Conservation (phyloP, 441 rosid species). For the Flueggea neowawraea region DNA sequence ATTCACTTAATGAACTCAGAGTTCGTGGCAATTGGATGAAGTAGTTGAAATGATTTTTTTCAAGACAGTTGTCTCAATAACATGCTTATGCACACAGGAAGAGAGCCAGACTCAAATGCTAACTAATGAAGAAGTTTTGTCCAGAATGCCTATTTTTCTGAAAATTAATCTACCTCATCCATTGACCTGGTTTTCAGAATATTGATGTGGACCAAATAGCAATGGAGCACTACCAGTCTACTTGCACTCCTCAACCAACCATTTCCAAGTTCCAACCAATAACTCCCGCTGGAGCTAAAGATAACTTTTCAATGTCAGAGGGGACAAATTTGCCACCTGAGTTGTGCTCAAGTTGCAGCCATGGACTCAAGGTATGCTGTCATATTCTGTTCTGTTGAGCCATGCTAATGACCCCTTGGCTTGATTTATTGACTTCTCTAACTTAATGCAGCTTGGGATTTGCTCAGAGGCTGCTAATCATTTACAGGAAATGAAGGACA, state of each 20-base stretch:
- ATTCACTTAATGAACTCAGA: not conserved
- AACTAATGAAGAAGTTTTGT: not conserved
- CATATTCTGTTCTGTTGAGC: constrained; percentile 7
- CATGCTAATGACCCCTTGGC: constrained; percentile 14
- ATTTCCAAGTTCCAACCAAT: constrained; percentile 49
- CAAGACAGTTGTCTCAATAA: no score
- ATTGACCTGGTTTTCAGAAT: constrained; percentile 45
- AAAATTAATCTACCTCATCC: not conserved
- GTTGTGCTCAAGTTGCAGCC: constrained; percentile 65
- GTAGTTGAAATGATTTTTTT: no score
- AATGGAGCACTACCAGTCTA: constrained; percentile 81
- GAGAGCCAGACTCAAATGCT: no score
- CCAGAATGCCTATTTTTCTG: constrained; percentile 8
- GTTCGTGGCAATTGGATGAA: no score
- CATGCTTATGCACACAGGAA: no score
- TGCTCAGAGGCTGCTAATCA: constrained; percentile 77
- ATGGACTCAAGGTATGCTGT: constrained; percentile 63
- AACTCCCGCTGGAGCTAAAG: constrained; percentile 46
- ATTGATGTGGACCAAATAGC: constrained; percentile 91
- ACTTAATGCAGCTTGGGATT: constrained; percentile 70
- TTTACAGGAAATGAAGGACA: constrained; percentile 85
- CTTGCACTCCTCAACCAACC: constrained; percentile 70
- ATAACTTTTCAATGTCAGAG: constrained; percentile 37
- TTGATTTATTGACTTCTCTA: constrained; percentile 25
- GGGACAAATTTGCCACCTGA: constrained; percentile 48